Percentiles rank a stretch among this genome's conserved stretches.
Conservation (phyloP, 1,139 yeast genomes). For the Meyerozyma smithsonii region DNA sequence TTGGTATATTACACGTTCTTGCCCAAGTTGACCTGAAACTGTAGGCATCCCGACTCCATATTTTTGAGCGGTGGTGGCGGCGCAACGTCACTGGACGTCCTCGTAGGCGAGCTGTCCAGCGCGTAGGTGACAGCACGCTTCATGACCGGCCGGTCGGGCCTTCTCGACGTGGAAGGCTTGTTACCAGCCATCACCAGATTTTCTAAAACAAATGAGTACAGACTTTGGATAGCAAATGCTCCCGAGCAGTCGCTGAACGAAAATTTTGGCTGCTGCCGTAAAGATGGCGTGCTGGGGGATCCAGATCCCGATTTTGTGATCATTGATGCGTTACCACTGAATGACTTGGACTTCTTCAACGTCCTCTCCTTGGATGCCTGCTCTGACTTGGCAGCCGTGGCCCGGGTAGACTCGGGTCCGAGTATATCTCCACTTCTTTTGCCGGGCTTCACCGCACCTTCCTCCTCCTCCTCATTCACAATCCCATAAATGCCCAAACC, state of each 20-base stretch:
- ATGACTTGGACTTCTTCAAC: constrained; percentile 13
- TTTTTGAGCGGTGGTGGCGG: constrained; percentile 21
- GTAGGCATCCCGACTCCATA: constrained; percentile 35
- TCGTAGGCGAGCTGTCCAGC: not conserved
- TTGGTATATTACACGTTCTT: constrained; percentile 1
- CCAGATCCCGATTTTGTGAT: constrained; percentile 2
- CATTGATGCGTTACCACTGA: constrained; percentile 8
- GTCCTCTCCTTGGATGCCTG: constrained; percentile 2
- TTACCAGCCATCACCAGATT: constrained; percentile 5
- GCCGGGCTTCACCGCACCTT: not conserved
- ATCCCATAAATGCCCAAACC: constrained; percentile 2
- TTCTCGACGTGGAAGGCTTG: not conserved
- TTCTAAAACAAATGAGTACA: constrained; percentile 15
- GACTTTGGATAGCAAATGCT: constrained; percentile 18
- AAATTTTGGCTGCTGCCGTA: constrained; percentile 12
- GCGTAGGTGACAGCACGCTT: not conserved
- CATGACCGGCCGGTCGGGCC: not conserved
- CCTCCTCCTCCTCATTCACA: not conserved
- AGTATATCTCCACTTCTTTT: constrained; percentile 1
- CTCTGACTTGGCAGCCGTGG: not conserved
- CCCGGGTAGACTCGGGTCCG: not conserved
- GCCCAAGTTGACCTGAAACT: constrained; percentile 28
- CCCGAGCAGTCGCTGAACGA: constrained; percentile 27
- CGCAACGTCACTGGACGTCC: not conserved
- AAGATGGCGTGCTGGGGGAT: not conserved